Conservation (phyloP, 495 filamentous ascomycete species). For the Gamarada debralockiae region DNA sequence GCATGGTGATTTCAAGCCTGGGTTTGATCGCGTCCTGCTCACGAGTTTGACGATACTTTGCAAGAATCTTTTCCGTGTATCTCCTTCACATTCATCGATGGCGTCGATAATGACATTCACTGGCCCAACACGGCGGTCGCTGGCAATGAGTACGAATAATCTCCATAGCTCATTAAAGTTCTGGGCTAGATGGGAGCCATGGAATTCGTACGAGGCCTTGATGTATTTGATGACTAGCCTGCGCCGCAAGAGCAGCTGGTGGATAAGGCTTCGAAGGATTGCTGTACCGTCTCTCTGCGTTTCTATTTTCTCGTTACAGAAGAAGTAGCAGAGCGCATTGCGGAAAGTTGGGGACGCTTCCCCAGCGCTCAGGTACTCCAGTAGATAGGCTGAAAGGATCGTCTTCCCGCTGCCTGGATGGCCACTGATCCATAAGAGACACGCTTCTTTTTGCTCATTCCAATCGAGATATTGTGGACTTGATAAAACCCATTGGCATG, state of each 20-base stretch:
- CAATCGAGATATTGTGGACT: conserved; percentile 19
- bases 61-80: conserved; percentile 15
- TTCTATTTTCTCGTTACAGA: conserved; percentile 26
- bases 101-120: conserved; percentile 25
- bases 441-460: conserved; percentile 5
- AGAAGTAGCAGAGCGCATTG: conserved; percentile 21
- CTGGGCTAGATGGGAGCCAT: conserved; percentile 14
- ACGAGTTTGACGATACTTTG: conserved; percentile 10
- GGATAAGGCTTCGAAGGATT: conserved; percentile 23
- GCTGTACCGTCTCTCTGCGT: conserved; percentile 21
- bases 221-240: conserved; percentile 16
- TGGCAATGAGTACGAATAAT: conserved; percentile 19
- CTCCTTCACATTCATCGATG: conserved; percentile 26
- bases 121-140: conserved; percentile 17
- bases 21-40: not conserved
- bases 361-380: conserved; percentile 7
- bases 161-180: conserved; percentile 24
- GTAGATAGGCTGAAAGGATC: conserved; percentile 10
- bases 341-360: not conserved
- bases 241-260: conserved; percentile 18
- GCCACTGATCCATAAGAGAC: conserved; percentile 26
- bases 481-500: conserved; percentile 26
- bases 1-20: not conserved
- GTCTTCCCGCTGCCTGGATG: conserved; percentile 27
- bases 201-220: conserved; percentile 17